Evolutionary conservation across 129 eudicot species (phyloP).

Genomic region (Ambrosia artemisiifolia): DNA sequence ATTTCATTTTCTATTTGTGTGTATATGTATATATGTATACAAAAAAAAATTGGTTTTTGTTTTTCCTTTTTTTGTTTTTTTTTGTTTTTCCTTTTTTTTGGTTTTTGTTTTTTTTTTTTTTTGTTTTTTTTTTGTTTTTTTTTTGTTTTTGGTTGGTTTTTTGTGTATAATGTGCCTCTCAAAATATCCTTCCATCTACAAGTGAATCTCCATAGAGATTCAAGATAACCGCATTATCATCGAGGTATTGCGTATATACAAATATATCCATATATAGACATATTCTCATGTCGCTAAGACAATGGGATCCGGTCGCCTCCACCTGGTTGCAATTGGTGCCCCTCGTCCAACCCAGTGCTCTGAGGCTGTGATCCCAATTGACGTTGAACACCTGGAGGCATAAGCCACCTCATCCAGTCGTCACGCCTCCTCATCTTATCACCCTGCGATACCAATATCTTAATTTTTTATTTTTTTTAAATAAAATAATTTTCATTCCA

Average conservation of each 20-base stretch:
- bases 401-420: slow-evolving; percentile 55
- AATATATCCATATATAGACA: too few relatives aligned
- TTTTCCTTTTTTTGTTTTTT: background rate
- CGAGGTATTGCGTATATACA: slow-evolving; percentile 15
- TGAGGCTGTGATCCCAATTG: slow-evolving; percentile 28
- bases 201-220: slow-evolving; percentile 29
- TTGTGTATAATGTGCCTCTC: slow-evolving; percentile 35
- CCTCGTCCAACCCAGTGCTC: slow-evolving; percentile 23
- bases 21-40: too few relatives aligned
- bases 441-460: slow-evolving; percentile 22
- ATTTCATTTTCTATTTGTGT: too few relatives aligned
- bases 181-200: slow-evolving; percentile 37
- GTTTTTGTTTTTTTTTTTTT: background rate
- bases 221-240: slow-evolving; percentile 38
- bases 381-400: slow-evolving; percentile 42
- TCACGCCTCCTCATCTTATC: slow-evolving; percentile 49
- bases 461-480: too few relatives aligned
- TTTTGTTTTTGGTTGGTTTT: background rate
- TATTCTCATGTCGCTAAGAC: slow-evolving; percentile 13
- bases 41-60: too few relatives aligned
- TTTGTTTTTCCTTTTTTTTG: background rate
- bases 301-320: slow-evolving; percentile 16
- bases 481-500: too few relatives aligned
- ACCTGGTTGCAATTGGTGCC: slow-evolving; percentile 19
- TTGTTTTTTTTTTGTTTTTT: background rate